phyloP scores from a whole-genome alignment of 768 basidiomycete species.

The Boletus rufocinnamomeus region DNA sequence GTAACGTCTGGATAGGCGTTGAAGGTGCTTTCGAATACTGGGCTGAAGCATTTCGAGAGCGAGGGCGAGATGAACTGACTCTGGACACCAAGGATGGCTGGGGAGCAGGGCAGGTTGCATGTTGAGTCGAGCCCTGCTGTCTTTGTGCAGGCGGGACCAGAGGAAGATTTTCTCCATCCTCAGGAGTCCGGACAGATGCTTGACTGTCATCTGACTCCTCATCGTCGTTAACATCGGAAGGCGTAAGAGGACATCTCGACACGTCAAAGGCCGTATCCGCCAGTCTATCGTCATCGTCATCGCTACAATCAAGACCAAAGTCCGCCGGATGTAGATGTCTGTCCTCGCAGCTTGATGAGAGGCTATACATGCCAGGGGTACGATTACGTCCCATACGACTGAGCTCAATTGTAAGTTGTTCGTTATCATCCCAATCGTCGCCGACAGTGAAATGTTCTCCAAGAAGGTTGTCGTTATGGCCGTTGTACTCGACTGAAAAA shows the following conservation, averaged over 20 bases:
- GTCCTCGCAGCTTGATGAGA: slow-evolving; percentile 5
- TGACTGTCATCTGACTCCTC: slow-evolving; percentile 33
- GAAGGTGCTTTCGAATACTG: slow-evolving; percentile 2
- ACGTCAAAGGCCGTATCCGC: slow-evolving; percentile 23
- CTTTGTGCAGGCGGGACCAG: slow-evolving; percentile 1
- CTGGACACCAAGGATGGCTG: slow-evolving; percentile 22
- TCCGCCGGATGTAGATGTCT: slow-evolving; percentile 12
- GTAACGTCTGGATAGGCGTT: background rate
- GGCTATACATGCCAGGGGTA: background rate
- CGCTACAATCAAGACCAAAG: slow-evolving; percentile 6
- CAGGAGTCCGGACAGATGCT: slow-evolving; percentile 29
- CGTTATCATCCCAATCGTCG: slow-evolving; percentile 28
- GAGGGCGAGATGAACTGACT: slow-evolving; percentile 29
- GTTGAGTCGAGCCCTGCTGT: background rate
- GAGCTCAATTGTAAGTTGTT: slow-evolving; percentile 25
- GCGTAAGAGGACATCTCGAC: slow-evolving; percentile 20
- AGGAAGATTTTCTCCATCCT: slow-evolving; percentile 25
- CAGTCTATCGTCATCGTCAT: slow-evolving; percentile 8
- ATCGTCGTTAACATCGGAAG: slow-evolving; percentile 32
- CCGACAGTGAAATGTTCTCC: slow-evolving; percentile 25
- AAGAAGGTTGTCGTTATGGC: slow-evolving; percentile 29
- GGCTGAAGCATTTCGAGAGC: slow-evolving; percentile 22
- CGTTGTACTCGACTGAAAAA: slow-evolving; percentile 27
- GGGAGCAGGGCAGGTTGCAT: background rate
- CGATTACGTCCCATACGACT: background rate